A percentile compares a stretch with the other conserved stretches of the same genome.
These are phyloP conservation scores for Trametes meyenii DNA, from an alignment of 768 basidiomycete species.

Conservation along the genomic window DNA sequence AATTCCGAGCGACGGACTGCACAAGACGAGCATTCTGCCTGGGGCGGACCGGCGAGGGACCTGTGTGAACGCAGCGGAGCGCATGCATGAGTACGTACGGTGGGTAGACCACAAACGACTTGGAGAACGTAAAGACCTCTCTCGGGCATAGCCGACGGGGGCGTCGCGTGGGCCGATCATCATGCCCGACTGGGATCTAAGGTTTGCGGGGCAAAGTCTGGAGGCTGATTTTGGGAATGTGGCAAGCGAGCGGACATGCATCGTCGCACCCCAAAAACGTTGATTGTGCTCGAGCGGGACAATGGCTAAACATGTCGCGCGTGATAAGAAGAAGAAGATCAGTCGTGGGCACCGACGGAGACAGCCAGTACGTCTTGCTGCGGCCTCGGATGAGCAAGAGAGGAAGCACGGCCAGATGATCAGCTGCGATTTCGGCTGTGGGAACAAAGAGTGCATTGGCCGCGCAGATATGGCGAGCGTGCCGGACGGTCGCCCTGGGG, in stretches of 20 bases:
- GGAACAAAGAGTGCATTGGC: slow-evolving; percentile 2
- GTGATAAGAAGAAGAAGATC: slow-evolving; percentile 3
- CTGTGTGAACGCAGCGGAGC: too few species aligned
- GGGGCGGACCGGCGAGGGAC: too few species aligned
- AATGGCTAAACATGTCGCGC: background rate
- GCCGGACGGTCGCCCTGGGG: background rate
- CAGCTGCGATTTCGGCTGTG: slow-evolving; percentile 1
- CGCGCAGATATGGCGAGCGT: background rate
- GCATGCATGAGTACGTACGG: too few species aligned
- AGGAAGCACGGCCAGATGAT: slow-evolving; percentile 14
- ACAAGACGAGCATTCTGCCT: too few species aligned
- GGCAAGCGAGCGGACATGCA: slow-evolving; percentile 3
- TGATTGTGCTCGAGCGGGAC: slow-evolving; percentile 9
- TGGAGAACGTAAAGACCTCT: too few species aligned
- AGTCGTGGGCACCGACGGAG: slow-evolving; percentile 1
- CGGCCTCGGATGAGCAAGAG: background rate
- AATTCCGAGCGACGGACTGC: too few species aligned
- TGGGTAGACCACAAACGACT: too few species aligned
- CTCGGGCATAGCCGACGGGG: too few species aligned
- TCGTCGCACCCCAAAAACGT: slow-evolving; percentile 8
- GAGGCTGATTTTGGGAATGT: background rate
- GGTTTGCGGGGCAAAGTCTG: background rate
- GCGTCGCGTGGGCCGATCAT: too few species aligned
- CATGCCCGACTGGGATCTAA: too few species aligned
- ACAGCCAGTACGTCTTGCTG: background rate